Base-by-base conservation (phyloP, 164 flowering plant genomes). In the Piper betle region DNA sequence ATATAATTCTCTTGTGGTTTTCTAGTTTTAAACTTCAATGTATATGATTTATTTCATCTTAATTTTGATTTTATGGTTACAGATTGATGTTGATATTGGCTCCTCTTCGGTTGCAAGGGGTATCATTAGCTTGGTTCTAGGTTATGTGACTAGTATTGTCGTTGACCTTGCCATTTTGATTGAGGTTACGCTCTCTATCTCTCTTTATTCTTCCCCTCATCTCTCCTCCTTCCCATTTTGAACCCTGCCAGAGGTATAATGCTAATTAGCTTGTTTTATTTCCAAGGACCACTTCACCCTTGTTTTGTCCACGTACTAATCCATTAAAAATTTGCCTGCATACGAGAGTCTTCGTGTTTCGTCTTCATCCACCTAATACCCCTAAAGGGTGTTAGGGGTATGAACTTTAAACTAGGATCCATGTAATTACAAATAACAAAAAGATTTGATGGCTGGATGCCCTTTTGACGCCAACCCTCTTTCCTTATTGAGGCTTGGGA, bases 11-110 rank as follows among this genome's bases (percentile, higher is more conserved):
- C 33, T 25, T 25, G 33, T 25, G 2, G 33, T 25, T 25, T 25
- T 25, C 33, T 25, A 25, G 33, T 52, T 53, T 16, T 62, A 2
- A 25, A 37, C 58, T 56, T 10, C 4, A 2, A 6, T 7, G 25
- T 56, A 6, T 56, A 19, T 10, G 1, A 56, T 25, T 25, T 56
- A 56, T 33, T 56, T n/a, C 37, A 19, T 19, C 25, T 17, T 19
- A 15, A 8, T 58, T 8, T 13, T 43, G 4, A 39, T 17, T n/a
- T 16, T 4, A 10, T 39, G 10, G 18, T 2, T 77, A 74, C 87
- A 93, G 97, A 82, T 94, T 70, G 99, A 88, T 78, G 96, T 94
- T 62, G 97, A 94, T 80, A 90, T 94, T 72, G 96, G 99, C 66
- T 94, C 97, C 62, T 94, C 99, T 55, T 83, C 99, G 56, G 99